These are phyloP conservation scores for Voacanga thouarsii DNA, from an alignment of 257 asterid genomes.

Conservation along the genomic window DNA sequence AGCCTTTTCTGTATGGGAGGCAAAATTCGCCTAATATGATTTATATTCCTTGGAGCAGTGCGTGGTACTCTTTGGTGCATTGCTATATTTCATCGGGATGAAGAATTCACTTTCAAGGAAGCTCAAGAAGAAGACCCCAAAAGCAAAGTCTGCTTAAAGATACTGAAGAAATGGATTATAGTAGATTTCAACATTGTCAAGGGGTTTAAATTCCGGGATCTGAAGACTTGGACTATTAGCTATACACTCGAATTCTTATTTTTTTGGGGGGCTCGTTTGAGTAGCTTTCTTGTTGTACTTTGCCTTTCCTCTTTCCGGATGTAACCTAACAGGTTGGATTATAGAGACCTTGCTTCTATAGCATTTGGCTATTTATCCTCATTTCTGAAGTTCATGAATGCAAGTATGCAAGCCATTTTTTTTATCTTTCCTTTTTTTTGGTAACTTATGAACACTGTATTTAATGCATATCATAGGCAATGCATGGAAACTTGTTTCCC, in stretches of 20 bases:
- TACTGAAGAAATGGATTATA: conserved; percentile 9
- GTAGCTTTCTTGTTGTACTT: conserved; percentile 13
- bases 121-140: conserved; percentile 52
- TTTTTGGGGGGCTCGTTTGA: not conserved
- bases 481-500: not conserved
- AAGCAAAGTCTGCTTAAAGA: conserved; percentile 59
- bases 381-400: not conserved
- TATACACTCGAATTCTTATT: conserved; percentile 1
- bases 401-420: not conserved
- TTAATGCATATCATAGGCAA: not conserved
- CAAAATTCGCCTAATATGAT: conserved; percentile 7
- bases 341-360: not conserved
- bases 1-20: too few species aligned
- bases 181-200: conserved; percentile 20
- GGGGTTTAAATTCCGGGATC: not conserved
- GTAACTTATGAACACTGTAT: not conserved
- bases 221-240: conserved; percentile 1
- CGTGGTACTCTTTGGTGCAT: conserved; percentile 63
- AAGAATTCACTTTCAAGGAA: conserved; percentile 58
- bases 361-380: conserved; percentile 2
- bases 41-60: conserved; percentile 40
- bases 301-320: not conserved
- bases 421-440: not conserved
- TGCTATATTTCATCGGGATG: conserved; percentile 80
- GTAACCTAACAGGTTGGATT: conserved; percentile 4